Base-by-base conservation (phyloP, 2,329 filamentous ascomycete species). In the Hymenoscyphus albidus region DNA sequence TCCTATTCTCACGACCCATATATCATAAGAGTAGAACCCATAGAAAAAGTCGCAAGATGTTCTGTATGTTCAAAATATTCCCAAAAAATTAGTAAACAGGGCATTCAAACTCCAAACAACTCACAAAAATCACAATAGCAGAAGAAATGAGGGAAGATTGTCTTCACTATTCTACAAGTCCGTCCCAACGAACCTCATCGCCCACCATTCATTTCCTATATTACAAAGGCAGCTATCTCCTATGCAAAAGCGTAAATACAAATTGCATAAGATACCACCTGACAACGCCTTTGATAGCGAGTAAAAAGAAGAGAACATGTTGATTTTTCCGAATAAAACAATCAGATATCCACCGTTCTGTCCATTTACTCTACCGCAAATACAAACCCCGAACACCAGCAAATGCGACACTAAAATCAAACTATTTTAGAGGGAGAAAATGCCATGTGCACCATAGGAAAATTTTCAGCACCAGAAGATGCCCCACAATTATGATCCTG, bases 141-240 rank as follows among this genome's bases (percentile, higher is more conserved):
- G 9, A 35, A 35, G 35, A 1, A 35, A 16, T 58, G 55, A 58
- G 55, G 55, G 55, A 58, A 58, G 55, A 58, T 58, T 35, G 55
- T 58, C 55, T 58, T 58, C 35, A 35, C 38, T 35, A 58, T 58
- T n/a, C 32, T 58, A 58, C 55, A 58, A 58, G n/a, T 6, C 55
- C 14, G n/a, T 6, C 55, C 14, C n/a, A 31, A 16, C n/a, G 6
- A n/a, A 22, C 27, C n/a, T 31, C 18, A 9, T 39, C 31, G 13
- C 31, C 55, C 27, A 35, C 35, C 55, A 58, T 38, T 18, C 35
- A 31, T 35, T 58, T 58, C 32, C 55, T 58, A 58, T 58, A 31
- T 58, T 58, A 58, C 55, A 58, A 58, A 38, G 31, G 35, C 5
- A 44, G 18, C 3, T 14, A 3, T 5, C 10, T 54, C 22, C 22